Evolutionary conservation across 2,329 filamentous ascomycete species (phyloP).

Genomic region (Calonectria multiphialidica): DNA sequence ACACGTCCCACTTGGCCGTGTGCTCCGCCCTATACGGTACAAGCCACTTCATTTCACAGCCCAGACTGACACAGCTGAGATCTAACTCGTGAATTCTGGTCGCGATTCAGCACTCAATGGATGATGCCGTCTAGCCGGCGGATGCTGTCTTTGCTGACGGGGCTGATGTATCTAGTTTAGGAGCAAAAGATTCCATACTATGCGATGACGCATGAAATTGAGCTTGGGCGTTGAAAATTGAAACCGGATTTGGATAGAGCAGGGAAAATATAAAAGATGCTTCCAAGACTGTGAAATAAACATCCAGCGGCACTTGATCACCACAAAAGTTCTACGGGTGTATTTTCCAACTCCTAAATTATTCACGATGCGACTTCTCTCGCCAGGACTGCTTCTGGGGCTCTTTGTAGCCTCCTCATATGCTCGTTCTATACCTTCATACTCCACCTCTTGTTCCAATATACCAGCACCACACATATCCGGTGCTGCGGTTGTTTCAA

Average conservation of each 20-base stretch:
- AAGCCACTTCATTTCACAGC: neutral
- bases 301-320: neutral
- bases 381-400: neutral
- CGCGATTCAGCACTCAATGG: neutral
- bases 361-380: neutral
- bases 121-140: neutral
- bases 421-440: neutral
- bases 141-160: neutral
- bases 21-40: neutral
- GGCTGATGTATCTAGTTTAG: neutral
- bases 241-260: neutral
- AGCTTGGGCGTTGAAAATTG: neutral
- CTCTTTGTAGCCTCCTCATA: neutral
- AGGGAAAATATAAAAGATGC: neutral
- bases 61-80: neutral
- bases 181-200: neutral
- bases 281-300: neutral
- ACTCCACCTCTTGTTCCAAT: neutral
- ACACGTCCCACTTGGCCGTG: neutral
- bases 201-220: neutral
- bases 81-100: neutral
- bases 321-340: neutral
- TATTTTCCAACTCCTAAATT: neutral
- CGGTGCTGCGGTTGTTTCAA: neutral
- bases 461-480: neutral